Evolutionary conservation across 768 basidiomycete genomes (phyloP), one percentile per base, ranked within the genome.

Genomic region (Xerocomellus amylosporus): DNA sequence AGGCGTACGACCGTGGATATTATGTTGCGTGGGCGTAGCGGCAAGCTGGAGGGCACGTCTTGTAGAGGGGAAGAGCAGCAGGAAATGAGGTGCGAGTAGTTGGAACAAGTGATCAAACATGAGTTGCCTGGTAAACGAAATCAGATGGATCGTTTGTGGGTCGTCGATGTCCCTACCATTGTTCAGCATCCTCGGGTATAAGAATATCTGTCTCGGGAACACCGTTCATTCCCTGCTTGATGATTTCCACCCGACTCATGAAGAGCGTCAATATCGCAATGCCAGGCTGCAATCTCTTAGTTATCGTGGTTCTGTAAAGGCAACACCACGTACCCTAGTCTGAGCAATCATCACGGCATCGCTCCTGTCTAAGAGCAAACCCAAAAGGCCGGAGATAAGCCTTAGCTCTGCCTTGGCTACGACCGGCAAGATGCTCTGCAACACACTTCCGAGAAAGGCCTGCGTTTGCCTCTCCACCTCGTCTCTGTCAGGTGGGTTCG

Each of bases 391-490:
- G 8, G 86, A 87, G 13, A 98, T 83, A 47, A 98, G 77, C 50
- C 90, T 83, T 47, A 99, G 73, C 56, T 84, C 84, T 7, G 90
- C 88, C 47, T 83, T 83, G 20, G 86, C 87, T 42, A 96, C 84
- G 34, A 93, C 84, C 8, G 85, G 86, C 52, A 95, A 75, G 61
- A 98, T 85, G 61, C 89, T 90, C 58, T 95, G 93, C 59, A 98
- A 74, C 13, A 97, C 86, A 51, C 87, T 87, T 46, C 83, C 81
- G 45, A 96, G 75, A 73, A 98, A 98, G 0, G 85, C 86, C 60
- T 96, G 90, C 0, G 93, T 95, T 70, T 96, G 91, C n/a, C 79
- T 77, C 60, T 97, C 94, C 14, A 88, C 81, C 34, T 92, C 90
- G 40, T 75, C 74, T 43, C 81, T 79, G 60, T 84, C 84, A 4